phyloP scores from a whole-genome alignment of 2,329 filamentous ascomycete species.

The Pseudogymnoascus sp. region DNA sequence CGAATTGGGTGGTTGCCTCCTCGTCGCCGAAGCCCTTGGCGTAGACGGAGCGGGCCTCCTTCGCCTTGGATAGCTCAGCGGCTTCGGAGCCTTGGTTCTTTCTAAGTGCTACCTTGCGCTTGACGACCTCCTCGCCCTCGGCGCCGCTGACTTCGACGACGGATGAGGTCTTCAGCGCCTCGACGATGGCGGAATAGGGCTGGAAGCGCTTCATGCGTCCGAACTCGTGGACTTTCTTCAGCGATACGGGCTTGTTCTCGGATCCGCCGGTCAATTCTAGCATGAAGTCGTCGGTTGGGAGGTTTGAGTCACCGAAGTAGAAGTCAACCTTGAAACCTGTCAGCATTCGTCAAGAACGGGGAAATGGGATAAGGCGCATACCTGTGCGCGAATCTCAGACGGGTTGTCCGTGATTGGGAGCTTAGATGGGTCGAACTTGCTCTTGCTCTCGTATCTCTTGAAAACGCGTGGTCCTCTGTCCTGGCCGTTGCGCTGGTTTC shows the following conservation, averaged over 20 bases:
- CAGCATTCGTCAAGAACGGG: conserved; percentile 12
- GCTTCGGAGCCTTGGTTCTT: conserved; percentile 44
- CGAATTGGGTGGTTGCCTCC: conserved; percentile 77
- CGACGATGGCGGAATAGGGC: conserved; percentile 75
- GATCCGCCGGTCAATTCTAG: conserved; percentile 70
- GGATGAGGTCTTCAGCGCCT: conserved; percentile 72
- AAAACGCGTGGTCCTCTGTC: conserved; percentile 20
- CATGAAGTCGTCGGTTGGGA: conserved; percentile 82
- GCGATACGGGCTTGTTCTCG: conserved; percentile 72
- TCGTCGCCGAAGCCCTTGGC: conserved; percentile 91
- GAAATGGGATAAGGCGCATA: conserved; percentile 27
- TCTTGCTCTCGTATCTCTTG: conserved; percentile 35
- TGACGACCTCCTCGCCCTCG: conserved; percentile 63
- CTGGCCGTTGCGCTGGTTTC: conserved; percentile 12
- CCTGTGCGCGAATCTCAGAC: conserved; percentile 61
- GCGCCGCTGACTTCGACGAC: conserved; percentile 68
- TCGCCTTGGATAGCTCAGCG: conserved; percentile 47
- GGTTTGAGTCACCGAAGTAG: conserved; percentile 89
- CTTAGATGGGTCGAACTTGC: conserved; percentile 50
- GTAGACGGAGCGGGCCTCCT: conserved; percentile 70
- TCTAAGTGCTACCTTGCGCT: conserved; percentile 68
- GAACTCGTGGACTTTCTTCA: conserved; percentile 77
- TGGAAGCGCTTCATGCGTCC: conserved; percentile 96
- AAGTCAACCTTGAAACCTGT: conserved; percentile 68
- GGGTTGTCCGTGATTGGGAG: conserved; percentile 54